phyloP scores from a whole-genome alignment of 2,329 filamentous ascomycete genomes.

The Fusarium ramigenum region DNA sequence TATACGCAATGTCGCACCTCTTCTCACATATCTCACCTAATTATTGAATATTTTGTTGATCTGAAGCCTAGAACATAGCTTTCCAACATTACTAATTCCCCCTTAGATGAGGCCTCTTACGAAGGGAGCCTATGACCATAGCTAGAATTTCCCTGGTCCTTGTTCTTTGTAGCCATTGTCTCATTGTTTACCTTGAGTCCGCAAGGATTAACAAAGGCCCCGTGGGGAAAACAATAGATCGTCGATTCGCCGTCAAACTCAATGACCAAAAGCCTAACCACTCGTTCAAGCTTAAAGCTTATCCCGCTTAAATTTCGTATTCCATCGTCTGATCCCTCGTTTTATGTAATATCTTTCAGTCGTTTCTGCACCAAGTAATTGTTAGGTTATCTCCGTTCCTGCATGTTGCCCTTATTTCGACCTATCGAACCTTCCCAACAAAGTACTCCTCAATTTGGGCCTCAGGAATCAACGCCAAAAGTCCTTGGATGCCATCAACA shows the following conservation, averaged over 20 bases:
- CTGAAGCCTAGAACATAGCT: neutral
- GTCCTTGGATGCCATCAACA: neutral
- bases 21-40: neutral
- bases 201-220: neutral
- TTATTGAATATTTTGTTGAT: neutral
- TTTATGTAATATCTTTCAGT: neutral
- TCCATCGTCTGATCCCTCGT: neutral
- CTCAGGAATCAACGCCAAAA: neutral
- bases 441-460: neutral
- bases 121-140: no score
- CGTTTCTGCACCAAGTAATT: fast-evolving
- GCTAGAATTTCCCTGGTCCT: fast-evolving
- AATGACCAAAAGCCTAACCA: neutral
- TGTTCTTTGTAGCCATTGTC: neutral
- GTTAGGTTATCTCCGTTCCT: neutral
- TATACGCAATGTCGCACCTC: neutral
- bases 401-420: neutral
- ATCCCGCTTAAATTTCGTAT: neutral
- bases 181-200: no score
- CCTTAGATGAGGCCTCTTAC: neutral
- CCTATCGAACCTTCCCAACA: constrained; percentile 1
- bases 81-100: neutral
- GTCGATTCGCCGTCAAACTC: neutral
- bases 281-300: neutral
- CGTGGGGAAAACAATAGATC: neutral